phyloP scores from a whole-genome alignment of 2,329 filamentous ascomycete species.

The Exserohilum turcica region DNA sequence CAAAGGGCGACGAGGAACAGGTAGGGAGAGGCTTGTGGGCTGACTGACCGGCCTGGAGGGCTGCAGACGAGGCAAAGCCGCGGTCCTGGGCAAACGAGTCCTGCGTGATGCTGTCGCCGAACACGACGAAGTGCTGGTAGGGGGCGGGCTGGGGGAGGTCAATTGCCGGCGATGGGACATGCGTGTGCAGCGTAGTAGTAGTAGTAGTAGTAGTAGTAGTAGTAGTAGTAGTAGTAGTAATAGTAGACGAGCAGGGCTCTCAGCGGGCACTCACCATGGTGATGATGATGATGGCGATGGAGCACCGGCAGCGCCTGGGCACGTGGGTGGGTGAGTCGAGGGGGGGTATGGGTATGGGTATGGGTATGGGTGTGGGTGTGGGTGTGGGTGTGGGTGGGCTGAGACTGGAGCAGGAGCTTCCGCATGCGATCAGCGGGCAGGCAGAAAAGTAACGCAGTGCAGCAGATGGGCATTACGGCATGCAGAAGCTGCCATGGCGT shows the following conservation, averaged over 20 bases:
- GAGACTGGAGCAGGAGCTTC: background rate
- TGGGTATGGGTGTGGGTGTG: background rate
- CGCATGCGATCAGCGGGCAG: conserved; percentile 4
- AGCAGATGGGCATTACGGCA: conserved; percentile 1
- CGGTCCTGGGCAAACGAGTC: conserved; percentile 63
- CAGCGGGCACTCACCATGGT: conserved; percentile 17
- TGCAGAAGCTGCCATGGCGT: background rate
- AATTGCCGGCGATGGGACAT: no score
- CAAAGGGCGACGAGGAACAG: background rate
- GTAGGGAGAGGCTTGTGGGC: conserved; percentile 42
- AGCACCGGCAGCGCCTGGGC: background rate
- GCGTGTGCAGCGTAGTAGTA: no score
- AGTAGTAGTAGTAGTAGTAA: no score
- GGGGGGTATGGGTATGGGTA: background rate
- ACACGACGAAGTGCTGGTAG: conserved; percentile 66
- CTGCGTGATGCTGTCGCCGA: conserved; percentile 90
- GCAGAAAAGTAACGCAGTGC: background rate
- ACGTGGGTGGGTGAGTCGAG: no score
- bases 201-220: no score
- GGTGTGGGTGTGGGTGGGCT: background rate
- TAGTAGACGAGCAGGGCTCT: background rate
- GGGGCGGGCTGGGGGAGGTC: conserved; percentile 29
- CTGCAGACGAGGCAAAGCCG: conserved; percentile 76
- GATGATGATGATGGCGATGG: no score
- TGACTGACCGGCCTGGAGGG: conserved; percentile 69